phyloP scores from a whole-genome alignment of 805 yeast genomes.

The Sugiyamaella chiloensis region DNA sequence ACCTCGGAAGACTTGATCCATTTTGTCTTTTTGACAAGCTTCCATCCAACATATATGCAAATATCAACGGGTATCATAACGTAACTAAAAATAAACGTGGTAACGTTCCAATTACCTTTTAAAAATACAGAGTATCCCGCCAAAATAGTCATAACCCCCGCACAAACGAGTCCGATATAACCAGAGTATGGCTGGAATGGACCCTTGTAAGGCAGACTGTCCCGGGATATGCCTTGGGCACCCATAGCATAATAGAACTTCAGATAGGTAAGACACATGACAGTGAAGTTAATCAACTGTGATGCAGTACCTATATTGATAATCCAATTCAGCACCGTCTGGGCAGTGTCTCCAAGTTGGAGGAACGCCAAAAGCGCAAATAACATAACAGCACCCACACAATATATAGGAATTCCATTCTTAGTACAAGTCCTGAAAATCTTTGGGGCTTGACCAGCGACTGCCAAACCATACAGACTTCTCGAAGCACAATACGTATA shows the following conservation, averaged over 20 bases:
- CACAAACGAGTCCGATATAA: slow-evolving; percentile 55
- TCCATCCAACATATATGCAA: slow-evolving; percentile 54
- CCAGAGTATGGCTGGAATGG: slow-evolving; percentile 64
- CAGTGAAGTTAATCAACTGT: slow-evolving; percentile 72
- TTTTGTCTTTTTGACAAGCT: slow-evolving; percentile 25
- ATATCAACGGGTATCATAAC: slow-evolving; percentile 52
- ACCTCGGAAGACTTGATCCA: slow-evolving; percentile 32
- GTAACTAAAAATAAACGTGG: slow-evolving; percentile 66
- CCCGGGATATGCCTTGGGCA: slow-evolving; percentile 61
- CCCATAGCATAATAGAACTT: slow-evolving; percentile 65
- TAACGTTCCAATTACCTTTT: slow-evolving; percentile 40
- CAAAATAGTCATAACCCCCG: slow-evolving; percentile 56
- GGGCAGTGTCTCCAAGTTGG: slow-evolving; percentile 46
- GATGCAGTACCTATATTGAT: slow-evolving; percentile 75
- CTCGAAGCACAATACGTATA: slow-evolving; percentile 71
- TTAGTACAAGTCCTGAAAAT: slow-evolving; percentile 59
- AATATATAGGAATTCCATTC: slow-evolving; percentile 65
- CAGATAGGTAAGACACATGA: slow-evolving; percentile 65
- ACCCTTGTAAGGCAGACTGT: slow-evolving; percentile 72
- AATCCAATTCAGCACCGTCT: slow-evolving; percentile 41
- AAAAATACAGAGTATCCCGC: slow-evolving; percentile 68
- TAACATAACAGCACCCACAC: slow-evolving; percentile 48
- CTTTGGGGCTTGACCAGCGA: slow-evolving; percentile 70
- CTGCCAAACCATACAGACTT: slow-evolving; percentile 65
- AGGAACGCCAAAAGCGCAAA: slow-evolving; percentile 70